These are phyloP conservation scores for Cercospora sp. DNA, from an alignment of 2,329 filamentous ascomycete genomes.

Conservation along the genomic window DNA sequence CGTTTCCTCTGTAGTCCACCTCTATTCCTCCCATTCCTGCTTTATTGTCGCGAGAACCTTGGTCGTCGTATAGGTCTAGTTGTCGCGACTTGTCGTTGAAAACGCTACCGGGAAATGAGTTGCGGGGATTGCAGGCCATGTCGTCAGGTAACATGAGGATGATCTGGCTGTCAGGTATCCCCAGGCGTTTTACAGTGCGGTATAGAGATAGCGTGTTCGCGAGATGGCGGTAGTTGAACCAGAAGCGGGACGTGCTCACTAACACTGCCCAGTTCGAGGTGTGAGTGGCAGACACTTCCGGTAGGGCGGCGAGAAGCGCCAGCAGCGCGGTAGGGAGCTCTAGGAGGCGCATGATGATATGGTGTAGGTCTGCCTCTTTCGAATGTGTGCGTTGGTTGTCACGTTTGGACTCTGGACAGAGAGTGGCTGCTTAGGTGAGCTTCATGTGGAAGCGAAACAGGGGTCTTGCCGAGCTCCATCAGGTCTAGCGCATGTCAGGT, in stretches of 20 bases:
- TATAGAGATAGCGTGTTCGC: constrained; percentile 97
- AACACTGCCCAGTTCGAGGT: constrained; percentile 99
- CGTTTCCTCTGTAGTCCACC: constrained; percentile 96
- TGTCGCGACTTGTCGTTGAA: constrained; percentile 98
- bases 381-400: neutral
- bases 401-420: neutral
- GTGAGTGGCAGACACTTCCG: constrained; percentile 66
- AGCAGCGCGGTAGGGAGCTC: constrained; percentile 33
- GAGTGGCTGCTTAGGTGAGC: constrained; percentile 5
- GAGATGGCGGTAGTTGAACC: constrained; percentile 99
- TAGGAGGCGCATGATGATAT: constrained; percentile 31
- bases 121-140: constrained; percentile 98
- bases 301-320: constrained; percentile 28
- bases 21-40: constrained; percentile 63
- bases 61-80: constrained; percentile 91
- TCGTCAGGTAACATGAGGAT: constrained; percentile 99
- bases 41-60: constrained; percentile 27
- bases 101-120: constrained; percentile 94
- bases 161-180: constrained; percentile 97
- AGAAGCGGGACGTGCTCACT: constrained; percentile 97
- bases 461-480: constrained; percentile 12
- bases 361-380: neutral
- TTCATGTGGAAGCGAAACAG: constrained; percentile 1
- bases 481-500: neutral
- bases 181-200: constrained; percentile 94